Conservation (phyloP, 768 basidiomycete genomes). For the Pleurotus sapidus region DNA sequence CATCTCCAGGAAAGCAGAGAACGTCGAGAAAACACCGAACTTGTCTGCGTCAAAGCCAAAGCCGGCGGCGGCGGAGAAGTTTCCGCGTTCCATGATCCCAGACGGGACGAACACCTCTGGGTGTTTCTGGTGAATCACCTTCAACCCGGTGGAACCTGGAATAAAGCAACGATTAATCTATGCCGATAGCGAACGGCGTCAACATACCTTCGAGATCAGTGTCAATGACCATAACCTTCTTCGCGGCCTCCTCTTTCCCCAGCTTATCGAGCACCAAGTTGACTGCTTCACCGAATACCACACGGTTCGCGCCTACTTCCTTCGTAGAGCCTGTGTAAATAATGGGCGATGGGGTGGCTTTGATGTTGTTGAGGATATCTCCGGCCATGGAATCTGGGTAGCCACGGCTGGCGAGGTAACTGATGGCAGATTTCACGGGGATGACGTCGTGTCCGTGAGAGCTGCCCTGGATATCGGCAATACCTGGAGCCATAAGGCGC, state of each 20-base stretch:
- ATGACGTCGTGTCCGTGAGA: constrained; percentile 85
- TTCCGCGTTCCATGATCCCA: constrained; percentile 87
- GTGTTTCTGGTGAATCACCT: constrained; percentile 85
- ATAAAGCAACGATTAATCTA: constrained; percentile 21
- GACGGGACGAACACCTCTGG: constrained; percentile 84
- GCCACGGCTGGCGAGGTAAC: constrained; percentile 67
- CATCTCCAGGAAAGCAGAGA: constrained; percentile 93
- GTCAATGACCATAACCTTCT: constrained; percentile 87
- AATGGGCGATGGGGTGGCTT: constrained; percentile 53
- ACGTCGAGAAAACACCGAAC: constrained; percentile 87
- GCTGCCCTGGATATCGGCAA: constrained; percentile 76
- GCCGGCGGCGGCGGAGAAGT: constrained; percentile 81
- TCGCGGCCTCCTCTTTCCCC: constrained; percentile 70
- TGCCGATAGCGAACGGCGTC: no score
- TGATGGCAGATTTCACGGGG: constrained; percentile 74
- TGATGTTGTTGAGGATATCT: constrained; percentile 62
- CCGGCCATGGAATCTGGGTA: constrained; percentile 43
- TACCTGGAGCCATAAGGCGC: constrained; percentile 64
- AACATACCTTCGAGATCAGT: constrained; percentile 35
- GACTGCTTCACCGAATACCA: constrained; percentile 84
- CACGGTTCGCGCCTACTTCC: constrained; percentile 78
- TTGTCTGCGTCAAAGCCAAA: constrained; percentile 83
- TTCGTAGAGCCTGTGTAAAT: constrained; percentile 68
- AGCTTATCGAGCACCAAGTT: constrained; percentile 72
- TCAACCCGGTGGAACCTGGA: constrained; percentile 85